Percentiles rank a stretch among this genome's conserved stretches.
phyloP scores from a whole-genome alignment of 805 yeast species.

The Kregervanrija delftensis region DNA sequence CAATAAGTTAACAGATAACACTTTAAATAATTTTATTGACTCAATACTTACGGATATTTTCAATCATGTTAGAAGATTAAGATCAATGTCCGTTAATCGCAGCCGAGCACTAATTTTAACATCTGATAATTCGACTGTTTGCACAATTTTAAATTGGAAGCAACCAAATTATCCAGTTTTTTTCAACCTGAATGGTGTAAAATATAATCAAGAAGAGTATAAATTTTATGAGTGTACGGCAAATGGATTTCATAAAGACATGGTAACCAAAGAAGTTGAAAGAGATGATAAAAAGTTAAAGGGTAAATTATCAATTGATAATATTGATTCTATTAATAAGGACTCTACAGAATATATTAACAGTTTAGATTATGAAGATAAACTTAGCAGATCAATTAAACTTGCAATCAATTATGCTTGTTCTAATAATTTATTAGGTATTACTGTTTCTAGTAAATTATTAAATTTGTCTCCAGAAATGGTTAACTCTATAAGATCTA shows the following conservation, averaged over 20 bases:
- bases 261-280: not conserved
- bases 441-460: slow-evolving; percentile 68
- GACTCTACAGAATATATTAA: slow-evolving; percentile 28
- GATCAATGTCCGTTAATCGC: slow-evolving; percentile 21
- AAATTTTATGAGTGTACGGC: slow-evolving; percentile 33
- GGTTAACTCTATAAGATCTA: slow-evolving; percentile 64
- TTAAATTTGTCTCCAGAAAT: slow-evolving; percentile 69
- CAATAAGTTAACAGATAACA: slow-evolving; percentile 20
- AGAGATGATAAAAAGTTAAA: not conserved
- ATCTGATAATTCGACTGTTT: slow-evolving; percentile 81
- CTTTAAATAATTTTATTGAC: slow-evolving; percentile 73
- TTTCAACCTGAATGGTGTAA: slow-evolving; percentile 68
- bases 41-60: slow-evolving; percentile 63
- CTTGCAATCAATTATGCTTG: slow-evolving; percentile 79
- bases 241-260: slow-evolving; percentile 29
- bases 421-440: slow-evolving; percentile 77
- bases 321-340: slow-evolving; percentile 30
- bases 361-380: slow-evolving; percentile 30
- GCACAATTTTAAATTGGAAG: slow-evolving; percentile 94
- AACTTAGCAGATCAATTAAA: slow-evolving; percentile 61
- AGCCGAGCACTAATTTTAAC: slow-evolving; percentile 73
- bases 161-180: slow-evolving; percentile 97
- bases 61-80: slow-evolving; percentile 59
- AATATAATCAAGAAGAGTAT: slow-evolving; percentile 24
- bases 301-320: slow-evolving; percentile 25